Evolutionary conservation across 331 rosid species (phyloP).

Genomic region (Quercus tomentella): DNA sequence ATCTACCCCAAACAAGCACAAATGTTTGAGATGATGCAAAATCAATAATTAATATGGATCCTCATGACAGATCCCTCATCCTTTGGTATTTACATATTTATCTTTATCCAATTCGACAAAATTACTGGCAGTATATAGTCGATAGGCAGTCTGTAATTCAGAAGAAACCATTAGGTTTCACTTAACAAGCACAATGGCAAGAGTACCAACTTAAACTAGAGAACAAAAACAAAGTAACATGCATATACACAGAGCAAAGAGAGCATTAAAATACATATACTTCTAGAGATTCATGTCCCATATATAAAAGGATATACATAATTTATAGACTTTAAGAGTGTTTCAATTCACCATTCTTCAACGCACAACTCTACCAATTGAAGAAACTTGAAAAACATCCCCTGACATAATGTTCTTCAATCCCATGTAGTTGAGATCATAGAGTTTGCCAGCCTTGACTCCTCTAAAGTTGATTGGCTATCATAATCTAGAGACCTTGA

Average conservation of each 20-base stretch:
- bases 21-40: too few relatives aligned
- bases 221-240: neutral
- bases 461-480: conserved; percentile 51
- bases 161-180: too few relatives aligned
- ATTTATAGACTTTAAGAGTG: neutral
- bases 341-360: neutral
- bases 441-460: conserved; percentile 84
- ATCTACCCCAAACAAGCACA: too few relatives aligned
- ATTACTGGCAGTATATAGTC: too few relatives aligned
- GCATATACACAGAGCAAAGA: neutral
- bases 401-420: conserved; percentile 23
- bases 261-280: too few relatives aligned
- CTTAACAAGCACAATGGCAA: too few relatives aligned
- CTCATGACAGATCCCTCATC: too few relatives aligned
- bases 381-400: conserved; percentile 1
- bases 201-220: too few relatives aligned
- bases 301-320: neutral
- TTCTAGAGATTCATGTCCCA: neutral
- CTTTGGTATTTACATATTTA: too few relatives aligned
- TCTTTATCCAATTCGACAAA: too few relatives aligned
- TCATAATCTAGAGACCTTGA: conserved; percentile 57
- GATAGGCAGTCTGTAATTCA: too few relatives aligned
- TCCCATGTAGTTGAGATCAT: conserved; percentile 93
- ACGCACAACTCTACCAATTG: conserved; percentile 9
- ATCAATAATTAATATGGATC: too few relatives aligned